These are phyloP conservation scores for Takakia lepidozioides DNA, from an alignment of 225 moss, liverwort and hornwort species.

Conservation along the genomic window DNA sequence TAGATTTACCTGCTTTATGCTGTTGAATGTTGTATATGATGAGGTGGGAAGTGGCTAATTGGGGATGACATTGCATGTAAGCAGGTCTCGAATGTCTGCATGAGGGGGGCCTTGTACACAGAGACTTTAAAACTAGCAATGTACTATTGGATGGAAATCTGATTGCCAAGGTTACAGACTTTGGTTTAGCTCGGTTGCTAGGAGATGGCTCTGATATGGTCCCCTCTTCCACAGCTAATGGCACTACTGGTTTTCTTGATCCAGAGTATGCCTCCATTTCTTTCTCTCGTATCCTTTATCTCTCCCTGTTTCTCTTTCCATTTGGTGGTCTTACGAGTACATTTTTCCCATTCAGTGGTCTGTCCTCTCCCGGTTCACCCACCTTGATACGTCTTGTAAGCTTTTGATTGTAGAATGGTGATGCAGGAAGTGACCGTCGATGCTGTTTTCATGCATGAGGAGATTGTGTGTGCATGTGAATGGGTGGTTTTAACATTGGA, in stretches of 20 bases:
- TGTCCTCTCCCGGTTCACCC: not conserved
- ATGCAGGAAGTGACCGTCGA: too few relatives aligned
- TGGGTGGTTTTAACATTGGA: too few relatives aligned
- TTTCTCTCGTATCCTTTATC: not conserved
- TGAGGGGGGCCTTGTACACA: slow-evolving; percentile 19
- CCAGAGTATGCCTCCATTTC: slow-evolving; percentile 25
- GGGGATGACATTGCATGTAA: too few relatives aligned
- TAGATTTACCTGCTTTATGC: too few relatives aligned
- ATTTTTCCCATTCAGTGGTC: too few relatives aligned
- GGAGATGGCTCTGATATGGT: slow-evolving; percentile 38
- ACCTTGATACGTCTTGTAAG: not conserved
- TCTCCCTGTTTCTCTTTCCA: not conserved
- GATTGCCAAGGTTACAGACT: slow-evolving; percentile 46
- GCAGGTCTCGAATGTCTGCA: slow-evolving; percentile 45
- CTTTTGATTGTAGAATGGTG: too few relatives aligned
- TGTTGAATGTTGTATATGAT: too few relatives aligned
- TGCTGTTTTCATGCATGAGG: too few relatives aligned
- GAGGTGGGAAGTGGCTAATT: too few relatives aligned
- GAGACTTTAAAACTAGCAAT: slow-evolving; percentile 51
- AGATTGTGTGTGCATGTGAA: too few relatives aligned
- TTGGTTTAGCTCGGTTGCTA: slow-evolving; percentile 32
- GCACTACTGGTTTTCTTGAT: slow-evolving; percentile 36
- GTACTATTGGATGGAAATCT: slow-evolving; percentile 41
- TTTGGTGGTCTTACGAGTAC: too few relatives aligned
- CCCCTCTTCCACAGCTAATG: slow-evolving; percentile 24